These are phyloP conservation scores for Lolium rigidum DNA, from an alignment of 176 grass and related monocot species.

Conservation along the genomic window DNA sequence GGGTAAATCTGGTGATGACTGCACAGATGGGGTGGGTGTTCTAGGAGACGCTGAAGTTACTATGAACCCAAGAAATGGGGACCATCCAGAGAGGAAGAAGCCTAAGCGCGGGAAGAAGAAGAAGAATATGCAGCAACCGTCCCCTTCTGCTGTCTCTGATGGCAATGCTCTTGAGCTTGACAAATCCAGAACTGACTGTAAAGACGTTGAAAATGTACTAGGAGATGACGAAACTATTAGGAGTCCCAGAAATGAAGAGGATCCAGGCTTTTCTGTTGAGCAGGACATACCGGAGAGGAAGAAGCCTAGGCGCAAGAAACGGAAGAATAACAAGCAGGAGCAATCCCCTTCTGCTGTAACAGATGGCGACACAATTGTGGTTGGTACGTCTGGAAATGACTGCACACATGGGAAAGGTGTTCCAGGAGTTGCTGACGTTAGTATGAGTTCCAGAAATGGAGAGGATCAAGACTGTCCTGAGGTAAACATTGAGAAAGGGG, in stretches of 20 bases:
- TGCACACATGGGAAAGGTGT: neutral
- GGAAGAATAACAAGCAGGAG: slow-evolving; percentile 20
- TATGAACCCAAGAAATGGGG: slow-evolving; percentile 26
- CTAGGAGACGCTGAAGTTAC: slow-evolving; percentile 5
- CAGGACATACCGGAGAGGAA: slow-evolving; percentile 8
- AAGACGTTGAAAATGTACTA: neutral
- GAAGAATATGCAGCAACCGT: neutral
- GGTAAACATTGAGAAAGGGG: neutral
- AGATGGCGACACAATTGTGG: neutral
- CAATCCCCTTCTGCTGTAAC: neutral
- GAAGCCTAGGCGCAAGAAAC: slow-evolving; percentile 4
- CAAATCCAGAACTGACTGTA: slow-evolving; percentile 8
- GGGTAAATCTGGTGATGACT: slow-evolving; percentile 25
- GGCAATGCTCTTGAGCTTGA: neutral
- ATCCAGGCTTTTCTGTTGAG: neutral
- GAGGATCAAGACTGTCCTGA: neutral
- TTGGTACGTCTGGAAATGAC: slow-evolving; percentile 33
- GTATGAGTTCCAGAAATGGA: slow-evolving; percentile 13
- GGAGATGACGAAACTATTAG: neutral
- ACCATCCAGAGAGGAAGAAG: slow-evolving; percentile 11
- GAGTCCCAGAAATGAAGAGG: neutral
- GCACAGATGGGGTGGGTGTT: neutral
- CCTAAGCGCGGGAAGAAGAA: neutral
- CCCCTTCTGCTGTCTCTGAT: neutral
- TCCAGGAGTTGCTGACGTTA: slow-evolving; percentile 7